These are phyloP conservation scores for Actinidia polygama DNA, from an alignment of 179 eudicot genomes.

Conservation along the genomic window DNA sequence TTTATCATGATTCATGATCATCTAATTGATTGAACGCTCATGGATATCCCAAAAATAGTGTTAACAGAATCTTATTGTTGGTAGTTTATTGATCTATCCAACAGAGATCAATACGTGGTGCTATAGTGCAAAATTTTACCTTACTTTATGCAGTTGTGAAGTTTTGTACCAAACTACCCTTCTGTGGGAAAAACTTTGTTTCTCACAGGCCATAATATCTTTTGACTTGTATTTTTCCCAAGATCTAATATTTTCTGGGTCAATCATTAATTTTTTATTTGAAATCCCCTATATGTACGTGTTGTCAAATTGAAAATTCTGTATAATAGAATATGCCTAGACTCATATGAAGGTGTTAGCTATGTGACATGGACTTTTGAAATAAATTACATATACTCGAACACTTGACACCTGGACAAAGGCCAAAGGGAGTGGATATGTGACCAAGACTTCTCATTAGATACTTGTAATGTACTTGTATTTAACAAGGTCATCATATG, in stretches of 20 bases:
- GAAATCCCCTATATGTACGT: background rate
- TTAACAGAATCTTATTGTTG: background rate
- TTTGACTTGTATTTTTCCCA: background rate
- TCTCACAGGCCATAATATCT: background rate
- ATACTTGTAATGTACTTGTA: too few relatives aligned
- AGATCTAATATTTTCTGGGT: background rate
- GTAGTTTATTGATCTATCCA: too few relatives aligned
- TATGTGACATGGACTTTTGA: too few relatives aligned
- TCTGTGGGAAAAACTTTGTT: background rate
- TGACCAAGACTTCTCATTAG: too few relatives aligned
- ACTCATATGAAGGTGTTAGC: too few relatives aligned
- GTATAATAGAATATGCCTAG: background rate
- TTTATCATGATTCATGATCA: conserved; percentile 7
- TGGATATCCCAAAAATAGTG: background rate
- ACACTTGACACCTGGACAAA: too few relatives aligned
- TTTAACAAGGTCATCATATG: too few relatives aligned
- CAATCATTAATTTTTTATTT: background rate
- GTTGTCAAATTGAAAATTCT: background rate
- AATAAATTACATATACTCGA: too few relatives aligned
- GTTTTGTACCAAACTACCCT: background rate
- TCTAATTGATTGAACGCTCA: background rate
- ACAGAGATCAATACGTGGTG: background rate
- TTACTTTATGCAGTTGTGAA: background rate
- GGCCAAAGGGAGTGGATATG: too few relatives aligned
- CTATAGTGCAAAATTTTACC: background rate